Conservation (phyloP, 2,329 filamentous ascomycete species). For the Amauroascus verrucosus region DNA sequence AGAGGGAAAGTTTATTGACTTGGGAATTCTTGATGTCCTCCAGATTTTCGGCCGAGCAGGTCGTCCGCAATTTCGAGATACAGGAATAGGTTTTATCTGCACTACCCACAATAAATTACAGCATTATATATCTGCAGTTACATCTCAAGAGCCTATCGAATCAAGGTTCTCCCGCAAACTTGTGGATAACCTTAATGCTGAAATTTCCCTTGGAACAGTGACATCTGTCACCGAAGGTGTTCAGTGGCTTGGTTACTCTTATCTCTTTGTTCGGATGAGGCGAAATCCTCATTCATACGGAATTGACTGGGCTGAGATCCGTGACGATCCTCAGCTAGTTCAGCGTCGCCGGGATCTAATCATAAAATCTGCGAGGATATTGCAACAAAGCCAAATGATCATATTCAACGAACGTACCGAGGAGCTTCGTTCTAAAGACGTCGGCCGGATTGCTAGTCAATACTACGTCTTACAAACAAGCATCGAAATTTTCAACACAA, state of each 20-base stretch:
- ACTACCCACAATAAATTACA: conserved; percentile 88
- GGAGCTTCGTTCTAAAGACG: conserved; percentile 85
- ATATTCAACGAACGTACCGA: conserved; percentile 94
- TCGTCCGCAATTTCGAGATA: conserved; percentile 94
- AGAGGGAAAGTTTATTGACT: conserved; percentile 90
- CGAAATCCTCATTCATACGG: conserved; percentile 84
- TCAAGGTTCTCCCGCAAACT: conserved; percentile 90
- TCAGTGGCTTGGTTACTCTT: conserved; percentile 96
- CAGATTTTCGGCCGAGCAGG: conserved; percentile 98
- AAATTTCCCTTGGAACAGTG: conserved; percentile 86
- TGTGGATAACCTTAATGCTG: conserved; percentile 93
- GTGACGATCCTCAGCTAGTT: conserved; percentile 78
- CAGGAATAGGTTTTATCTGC: conserved; percentile 95
- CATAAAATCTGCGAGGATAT: conserved; percentile 72
- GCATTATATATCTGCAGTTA: conserved; percentile 87
- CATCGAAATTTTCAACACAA: conserved; percentile 88
- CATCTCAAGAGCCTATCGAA: conserved; percentile 92
- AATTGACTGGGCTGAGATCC: conserved; percentile 85
- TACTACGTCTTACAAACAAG: conserved; percentile 91
- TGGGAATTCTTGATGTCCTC: conserved; percentile 90
- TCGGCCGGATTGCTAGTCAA: conserved; percentile 92
- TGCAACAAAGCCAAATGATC: conserved; percentile 96
- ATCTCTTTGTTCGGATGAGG: conserved; percentile 93
- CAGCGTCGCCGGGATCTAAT: conserved; percentile 75
- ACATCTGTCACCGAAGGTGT: conserved; percentile 89